Base-by-base conservation (phyloP, 1,284 basidiomycete genomes). In the Pisolithus thermaeus region DNA sequence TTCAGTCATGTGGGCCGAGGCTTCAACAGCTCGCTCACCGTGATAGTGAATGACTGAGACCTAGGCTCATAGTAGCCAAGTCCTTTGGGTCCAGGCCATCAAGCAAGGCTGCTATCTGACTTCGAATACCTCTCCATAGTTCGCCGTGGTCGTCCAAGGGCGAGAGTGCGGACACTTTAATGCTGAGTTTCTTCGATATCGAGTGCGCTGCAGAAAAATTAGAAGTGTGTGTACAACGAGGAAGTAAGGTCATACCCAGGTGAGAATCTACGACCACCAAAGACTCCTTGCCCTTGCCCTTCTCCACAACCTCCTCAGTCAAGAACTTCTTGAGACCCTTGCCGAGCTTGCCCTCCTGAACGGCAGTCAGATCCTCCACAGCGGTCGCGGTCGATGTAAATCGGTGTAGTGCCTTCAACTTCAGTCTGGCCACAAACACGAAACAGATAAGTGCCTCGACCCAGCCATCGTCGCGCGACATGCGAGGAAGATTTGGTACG, bases 311-410 rank as follows among this genome's bases (percentile, higher is more conserved):
- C 62, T 96, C 87, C 41, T 94, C 87, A 28, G 87, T 86, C 61
- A 99, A 73, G 77, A 98, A 98, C 67, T 96, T 87, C 73, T 96
- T 96, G 60, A 98, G 75, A 6, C 87, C 84, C 71, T 97, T 97
- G 50, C 91, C 91, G 47, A 98, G 70, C 74, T 97, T 95, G 58
- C 95, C 94, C 50, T 89, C 87, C 67, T 96, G 92, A 45, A 98
- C 74, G 12, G 95, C 86, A 30, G 92, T 91, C 61, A 98, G 87
- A 68, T 98, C 96, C 72, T 98, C 95, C n/a, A 99, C 96, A n/a
- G 97, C 96, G 22, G 88, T 87, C 27, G 92, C 97, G 9, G 96
- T 98, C 45, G 93, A 96, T 36, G 90, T 90, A 73, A 99, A 99
- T 51, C 93, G 90, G 74, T 99, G 96, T 52, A 99, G 79, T 40